These are phyloP conservation scores for Calonectria multiphialidica DNA, from an alignment of 2,329 filamentous ascomycete genomes.

Conservation along the genomic window DNA sequence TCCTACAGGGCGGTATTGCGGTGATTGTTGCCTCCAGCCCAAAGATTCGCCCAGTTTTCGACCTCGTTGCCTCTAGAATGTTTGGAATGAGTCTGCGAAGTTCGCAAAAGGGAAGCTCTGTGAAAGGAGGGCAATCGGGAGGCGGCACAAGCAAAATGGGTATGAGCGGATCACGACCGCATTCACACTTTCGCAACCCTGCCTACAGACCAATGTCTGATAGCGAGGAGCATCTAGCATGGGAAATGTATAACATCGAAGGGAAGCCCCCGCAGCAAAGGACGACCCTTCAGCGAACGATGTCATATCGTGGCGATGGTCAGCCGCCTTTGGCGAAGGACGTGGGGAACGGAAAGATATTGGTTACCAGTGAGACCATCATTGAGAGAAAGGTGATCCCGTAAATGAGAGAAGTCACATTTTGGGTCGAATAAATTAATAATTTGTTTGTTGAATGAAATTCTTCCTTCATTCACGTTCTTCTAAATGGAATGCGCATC, in stretches of 20 bases:
- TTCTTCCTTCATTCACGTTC: too few species aligned
- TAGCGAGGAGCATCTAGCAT: slow-evolving; percentile 25
- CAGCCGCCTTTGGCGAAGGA: background rate
- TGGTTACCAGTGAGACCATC: slow-evolving; percentile 3
- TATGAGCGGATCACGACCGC: background rate
- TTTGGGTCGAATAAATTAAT: too few species aligned
- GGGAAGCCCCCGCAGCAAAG: background rate
- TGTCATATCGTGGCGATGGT: background rate
- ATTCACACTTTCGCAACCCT: background rate
- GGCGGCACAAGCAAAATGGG: background rate
- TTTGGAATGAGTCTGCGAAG: slow-evolving; percentile 5
- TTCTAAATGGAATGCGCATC: too few species aligned
- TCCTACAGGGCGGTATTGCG: slow-evolving; percentile 24
- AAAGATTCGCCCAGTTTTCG: slow-evolving; percentile 21
- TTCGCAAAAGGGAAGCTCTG: background rate
- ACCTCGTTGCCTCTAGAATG: slow-evolving; percentile 11
- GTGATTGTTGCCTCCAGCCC: slow-evolving; percentile 28
- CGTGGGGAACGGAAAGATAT: background rate
- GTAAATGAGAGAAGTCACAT: too few species aligned
- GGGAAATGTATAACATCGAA: slow-evolving; percentile 13
- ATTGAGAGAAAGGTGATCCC: slow-evolving; percentile 6
- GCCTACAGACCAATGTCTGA: slow-evolving; percentile 15
- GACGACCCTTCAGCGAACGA: background rate
- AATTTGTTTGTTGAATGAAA: too few species aligned
- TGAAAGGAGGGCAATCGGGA: background rate